A percentile compares a stretch with the other conserved stretches of the same genome.
Conservation (phyloP, 1,139 yeast genomes). For the Yamadazyma dendronema region DNA sequence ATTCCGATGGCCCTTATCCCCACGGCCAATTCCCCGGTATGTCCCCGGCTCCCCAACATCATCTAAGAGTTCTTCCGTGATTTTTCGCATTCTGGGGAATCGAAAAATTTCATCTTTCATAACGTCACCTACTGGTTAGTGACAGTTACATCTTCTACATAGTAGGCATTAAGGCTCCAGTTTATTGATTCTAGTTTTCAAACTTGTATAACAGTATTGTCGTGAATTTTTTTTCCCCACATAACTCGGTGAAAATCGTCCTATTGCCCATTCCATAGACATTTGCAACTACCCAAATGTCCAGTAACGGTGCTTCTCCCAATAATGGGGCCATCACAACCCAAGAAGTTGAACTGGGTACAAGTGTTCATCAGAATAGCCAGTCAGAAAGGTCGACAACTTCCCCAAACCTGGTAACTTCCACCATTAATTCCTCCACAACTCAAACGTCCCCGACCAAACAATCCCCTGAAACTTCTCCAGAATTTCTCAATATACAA, state of each 20-base stretch:
- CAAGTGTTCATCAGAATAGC: not conserved
- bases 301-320: too few relatives aligned
- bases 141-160: not conserved
- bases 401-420: not conserved
- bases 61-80: constrained; percentile 9
- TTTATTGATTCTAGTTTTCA: too few relatives aligned
- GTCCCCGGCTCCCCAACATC: not conserved
- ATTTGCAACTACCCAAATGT: too few relatives aligned
- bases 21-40: not conserved
- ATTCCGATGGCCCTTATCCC: not conserved
- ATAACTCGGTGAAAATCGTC: too few relatives aligned
- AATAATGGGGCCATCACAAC: not conserved
- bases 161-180: not conserved
- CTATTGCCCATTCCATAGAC: too few relatives aligned
- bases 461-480: not conserved
- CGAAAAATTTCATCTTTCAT: constrained; percentile 1
- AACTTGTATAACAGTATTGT: too few relatives aligned
- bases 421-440: not conserved
- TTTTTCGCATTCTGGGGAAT: constrained; percentile 4
- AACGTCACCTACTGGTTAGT: not conserved
- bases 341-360: not conserved
- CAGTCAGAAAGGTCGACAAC: not conserved
- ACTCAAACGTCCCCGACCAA: not conserved
- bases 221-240: too few relatives aligned
- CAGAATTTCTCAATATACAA: not conserved